These are phyloP conservation scores for Sicyos baderoa DNA, from an alignment of 306 rosid species.

Conservation along the genomic window DNA sequence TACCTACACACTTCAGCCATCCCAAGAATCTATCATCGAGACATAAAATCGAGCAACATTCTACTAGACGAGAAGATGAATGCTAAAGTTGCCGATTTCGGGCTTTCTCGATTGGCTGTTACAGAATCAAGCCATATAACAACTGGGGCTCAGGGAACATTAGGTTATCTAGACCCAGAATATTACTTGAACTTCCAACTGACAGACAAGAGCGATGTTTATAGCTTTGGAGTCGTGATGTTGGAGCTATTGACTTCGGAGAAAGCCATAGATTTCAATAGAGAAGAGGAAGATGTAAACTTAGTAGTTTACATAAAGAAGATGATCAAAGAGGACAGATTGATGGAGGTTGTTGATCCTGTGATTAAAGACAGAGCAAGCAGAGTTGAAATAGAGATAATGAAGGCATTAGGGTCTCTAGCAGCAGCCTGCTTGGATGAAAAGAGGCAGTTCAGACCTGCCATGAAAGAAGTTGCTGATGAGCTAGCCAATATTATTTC, in stretches of 20 bases:
- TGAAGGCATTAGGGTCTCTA: slow-evolving; percentile 63
- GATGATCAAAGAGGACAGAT: slow-evolving; percentile 45
- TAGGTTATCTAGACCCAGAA: slow-evolving; percentile 73
- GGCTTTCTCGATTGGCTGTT: slow-evolving; percentile 60
- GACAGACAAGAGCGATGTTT: slow-evolving; percentile 72
- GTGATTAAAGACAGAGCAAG: slow-evolving; percentile 42
- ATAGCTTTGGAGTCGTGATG: slow-evolving; percentile 63
- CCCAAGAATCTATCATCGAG: slow-evolving; percentile 73
- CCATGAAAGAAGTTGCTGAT: slow-evolving; percentile 66
- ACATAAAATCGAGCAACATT: slow-evolving; percentile 71
- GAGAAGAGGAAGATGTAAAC: slow-evolving; percentile 66
- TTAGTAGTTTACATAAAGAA: slow-evolving; percentile 59
- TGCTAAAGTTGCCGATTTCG: slow-evolving; percentile 71
- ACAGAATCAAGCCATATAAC: slow-evolving; percentile 72
- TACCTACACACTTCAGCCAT: slow-evolving; percentile 73
- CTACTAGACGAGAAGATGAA: slow-evolving; percentile 45
- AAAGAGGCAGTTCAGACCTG: slow-evolving; percentile 69
- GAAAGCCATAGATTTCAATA: slow-evolving; percentile 66
- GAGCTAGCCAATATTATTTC: slow-evolving; percentile 68
- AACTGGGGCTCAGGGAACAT: slow-evolving; percentile 77
- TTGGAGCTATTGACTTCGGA: slow-evolving; percentile 69
- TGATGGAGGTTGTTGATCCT: slow-evolving; percentile 56
- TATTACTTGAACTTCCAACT: slow-evolving; percentile 58
- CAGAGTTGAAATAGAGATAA: slow-evolving; percentile 49
- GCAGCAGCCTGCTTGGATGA: slow-evolving; percentile 84